Evolutionary conservation across 73 alveolate genomes (phyloP).

Genomic region (Symbiodinium natans): DNA sequence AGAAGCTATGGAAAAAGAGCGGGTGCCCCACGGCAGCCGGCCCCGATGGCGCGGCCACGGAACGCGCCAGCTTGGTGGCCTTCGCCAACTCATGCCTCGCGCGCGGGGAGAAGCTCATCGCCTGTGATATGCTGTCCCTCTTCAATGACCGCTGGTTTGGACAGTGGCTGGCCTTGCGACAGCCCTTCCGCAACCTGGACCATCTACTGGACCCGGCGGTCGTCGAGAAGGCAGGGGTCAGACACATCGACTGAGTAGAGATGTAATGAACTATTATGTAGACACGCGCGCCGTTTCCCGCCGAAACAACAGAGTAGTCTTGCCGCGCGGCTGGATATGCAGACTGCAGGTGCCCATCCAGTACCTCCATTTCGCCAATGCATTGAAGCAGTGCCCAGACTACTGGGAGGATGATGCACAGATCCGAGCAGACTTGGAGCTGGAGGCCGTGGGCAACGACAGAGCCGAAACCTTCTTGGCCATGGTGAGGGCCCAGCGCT

Average conservation of each 20-base stretch:
- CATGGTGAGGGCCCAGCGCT: background rate
- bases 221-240: no score
- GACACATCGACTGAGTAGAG: no score
- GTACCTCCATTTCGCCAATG: constrained; percentile 4
- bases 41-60: background rate
- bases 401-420: background rate
- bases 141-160: constrained; percentile 11
- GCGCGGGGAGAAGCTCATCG: constrained; percentile 8
- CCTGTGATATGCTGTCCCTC: background rate
- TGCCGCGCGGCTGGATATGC: no score
- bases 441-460: constrained; percentile 5
- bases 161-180: constrained; percentile 11
- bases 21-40: background rate
- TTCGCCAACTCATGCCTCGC: background rate
- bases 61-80: background rate
- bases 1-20: no score
- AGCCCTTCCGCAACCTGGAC: background rate
- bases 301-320: no score
- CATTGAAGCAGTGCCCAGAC: background rate
- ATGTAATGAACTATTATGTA: no score
- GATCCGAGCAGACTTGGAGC: background rate
- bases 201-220: background rate
- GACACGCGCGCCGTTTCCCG: no score
- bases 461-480: constrained; percentile 3
- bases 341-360: constrained; percentile 18